Base-by-base conservation (phyloP, 129 eudicot genomes). In the Flaveria ramosissima region DNA sequence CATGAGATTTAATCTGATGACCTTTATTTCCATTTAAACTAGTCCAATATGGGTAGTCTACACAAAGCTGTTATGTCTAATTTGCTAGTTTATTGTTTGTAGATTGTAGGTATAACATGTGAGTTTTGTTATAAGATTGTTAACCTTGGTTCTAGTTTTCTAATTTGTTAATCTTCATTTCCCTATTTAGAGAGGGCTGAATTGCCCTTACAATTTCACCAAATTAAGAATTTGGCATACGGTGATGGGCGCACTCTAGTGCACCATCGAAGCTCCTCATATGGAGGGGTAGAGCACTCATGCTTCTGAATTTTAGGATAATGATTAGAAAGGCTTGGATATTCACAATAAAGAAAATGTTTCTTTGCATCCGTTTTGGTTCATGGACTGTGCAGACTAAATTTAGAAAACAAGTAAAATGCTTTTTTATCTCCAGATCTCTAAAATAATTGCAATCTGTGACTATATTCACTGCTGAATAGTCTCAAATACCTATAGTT, bases 371-470 rank as follows among this genome's bases (percentile, higher is more conserved):
- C 21, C 20, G 16, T 69, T 45, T 3, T 69, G 73, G 73, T 7
- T 21, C 66, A 7, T n/a, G 30, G 63, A 9, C 46, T 30, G 14
- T 23, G 74, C 39, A 48, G 26, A 30, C 51, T 70, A 70, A 70
- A 47, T 27, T 15, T 47, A 47, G 23, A 70, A 69, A 24, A 48
- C 59, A 47, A 69, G 47, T 15, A 20, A 23, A 61, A 23, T 61
- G 41, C 30, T 24, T 61, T 15, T 57, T 20, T 32, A 15, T 39
- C 14, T 11, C 6, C 51, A 71, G 24, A 60, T 53, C 16, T 9
- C 26, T 43, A 39, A 72, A 30, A 19, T 55, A 19, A 32, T 72
- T 32, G 36, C 77, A 71, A n/a, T 51, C 26, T 71, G 16, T 71
- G 75, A 12, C 43, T 26, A n/a, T 61, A 14, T 61, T 4, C 68